Base-by-base conservation (phyloP, 441 rosid species). In the Pelargonium citronellum region DNA sequence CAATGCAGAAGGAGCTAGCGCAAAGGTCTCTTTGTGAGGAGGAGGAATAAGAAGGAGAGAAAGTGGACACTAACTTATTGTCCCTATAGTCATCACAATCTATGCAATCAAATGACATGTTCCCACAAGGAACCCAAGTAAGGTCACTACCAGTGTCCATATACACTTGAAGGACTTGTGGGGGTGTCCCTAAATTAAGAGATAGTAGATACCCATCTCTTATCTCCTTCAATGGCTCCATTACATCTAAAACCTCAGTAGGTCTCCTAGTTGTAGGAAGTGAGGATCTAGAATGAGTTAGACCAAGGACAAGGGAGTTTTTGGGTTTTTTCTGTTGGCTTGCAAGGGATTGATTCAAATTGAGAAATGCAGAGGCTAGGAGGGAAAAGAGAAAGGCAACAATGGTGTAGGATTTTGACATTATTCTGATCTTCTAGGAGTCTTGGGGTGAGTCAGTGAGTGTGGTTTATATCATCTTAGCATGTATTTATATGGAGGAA, bases 61-160 rank as follows among this genome's bases (percentile, higher is more conserved):
- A 92, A 4, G 76, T 71, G 34, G 78, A 4, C 51, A 70, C 69
- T 13, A 78, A 66, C 80, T 81, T 84, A 67, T 65, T 75, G 67
- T 74, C 81, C 71, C 81, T 81, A 55, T 75, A 84, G 65, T 86
- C 91, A 75, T 84, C 85, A 72, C 96, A 92, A 53, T 85, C 88
- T 0, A 87, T 74, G 71, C 97, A 92, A 71, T 86, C 86, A 65
- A 92, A 90, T 27, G 89, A 76, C 47, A 86, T 47, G 79, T 86
- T 86, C 19, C 96, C 92, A 66, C 95, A 92, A 22, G 97, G 96
- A 69, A 86, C 96, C 97, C 97, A 92, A 72, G 85, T 86, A 60
- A 91, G 90, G 80, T 91, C 97, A 77, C 95, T 91, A 0, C 97
- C 97, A 1, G 97, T 90, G 69, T 92, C 97, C 88, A 92, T 82